These are phyloP conservation scores for Candida manassasensis DNA, from an alignment of 805 yeast species.

Conservation along the genomic window DNA sequence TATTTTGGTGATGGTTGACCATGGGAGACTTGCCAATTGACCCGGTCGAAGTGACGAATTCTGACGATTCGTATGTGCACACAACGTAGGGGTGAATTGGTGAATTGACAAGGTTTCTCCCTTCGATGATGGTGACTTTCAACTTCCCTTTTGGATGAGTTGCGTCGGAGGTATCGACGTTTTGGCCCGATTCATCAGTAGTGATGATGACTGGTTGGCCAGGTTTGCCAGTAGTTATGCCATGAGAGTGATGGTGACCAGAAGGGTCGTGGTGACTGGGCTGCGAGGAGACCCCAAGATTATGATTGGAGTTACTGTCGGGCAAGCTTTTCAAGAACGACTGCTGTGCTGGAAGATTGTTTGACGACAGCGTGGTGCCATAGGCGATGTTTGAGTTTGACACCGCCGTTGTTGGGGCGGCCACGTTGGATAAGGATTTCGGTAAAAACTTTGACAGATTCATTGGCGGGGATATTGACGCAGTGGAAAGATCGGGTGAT, in stretches of 20 bases:
- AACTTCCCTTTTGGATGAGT: slow-evolving; percentile 73
- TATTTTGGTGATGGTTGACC: slow-evolving; percentile 5
- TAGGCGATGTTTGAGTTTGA: slow-evolving; percentile 58
- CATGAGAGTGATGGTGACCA: neutral
- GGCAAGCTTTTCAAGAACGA: slow-evolving; percentile 5
- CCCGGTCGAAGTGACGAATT: slow-evolving; percentile 81
- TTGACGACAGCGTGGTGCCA: slow-evolving; percentile 47
- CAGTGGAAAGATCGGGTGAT: too few relatives aligned
- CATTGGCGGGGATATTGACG: slow-evolving; percentile 2
- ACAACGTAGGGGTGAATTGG: slow-evolving; percentile 81
- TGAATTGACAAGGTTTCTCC: slow-evolving; percentile 54
- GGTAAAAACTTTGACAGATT: slow-evolving; percentile 24
- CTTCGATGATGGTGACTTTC: slow-evolving; percentile 76
- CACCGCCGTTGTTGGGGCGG: slow-evolving; percentile 65
- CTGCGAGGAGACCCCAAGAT: neutral
- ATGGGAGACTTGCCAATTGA: slow-evolving; percentile 32
- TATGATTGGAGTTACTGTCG: neutral
- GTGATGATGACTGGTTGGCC: slow-evolving; percentile 30
- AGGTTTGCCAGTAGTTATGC: slow-evolving; percentile 4
- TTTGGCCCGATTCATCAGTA: slow-evolving; percentile 38
- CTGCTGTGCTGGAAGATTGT: slow-evolving; percentile 14
- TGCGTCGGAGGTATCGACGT: slow-evolving; percentile 20
- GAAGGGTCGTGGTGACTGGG: neutral
- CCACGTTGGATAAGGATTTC: slow-evolving; percentile 29
- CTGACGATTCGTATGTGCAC: slow-evolving; percentile 87